Conservation (phyloP, 257 asterid genomes). For the Coffea eugenioides region DNA sequence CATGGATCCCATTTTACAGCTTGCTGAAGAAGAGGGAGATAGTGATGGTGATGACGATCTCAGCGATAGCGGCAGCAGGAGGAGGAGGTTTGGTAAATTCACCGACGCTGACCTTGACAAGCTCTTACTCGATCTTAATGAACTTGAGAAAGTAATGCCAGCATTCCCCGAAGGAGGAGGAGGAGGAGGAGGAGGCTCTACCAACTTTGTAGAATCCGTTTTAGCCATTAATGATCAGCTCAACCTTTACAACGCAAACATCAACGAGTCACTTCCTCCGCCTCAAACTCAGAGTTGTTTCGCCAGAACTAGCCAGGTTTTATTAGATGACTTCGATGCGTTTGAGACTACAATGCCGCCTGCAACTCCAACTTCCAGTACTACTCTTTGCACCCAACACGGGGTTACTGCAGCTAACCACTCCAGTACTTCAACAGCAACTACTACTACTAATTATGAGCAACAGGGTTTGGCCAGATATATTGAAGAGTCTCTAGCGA, state of each 20-base stretch:
- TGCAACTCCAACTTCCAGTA: slow-evolving; percentile 1
- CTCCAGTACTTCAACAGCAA: not conserved
- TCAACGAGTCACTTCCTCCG: not conserved
- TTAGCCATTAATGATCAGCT: not conserved
- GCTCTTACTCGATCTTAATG: slow-evolving; percentile 33
- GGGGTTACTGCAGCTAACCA: slow-evolving; percentile 2
- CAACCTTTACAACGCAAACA: not conserved
- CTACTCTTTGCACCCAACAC: not conserved
- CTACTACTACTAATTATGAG: not conserved
- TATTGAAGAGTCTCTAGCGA: slow-evolving; percentile 23
- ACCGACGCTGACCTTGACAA: slow-evolving; percentile 22
- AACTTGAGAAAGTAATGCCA: slow-evolving; percentile 25
- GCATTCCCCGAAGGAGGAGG: not conserved
- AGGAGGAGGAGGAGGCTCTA: not conserved
- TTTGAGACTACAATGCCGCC: slow-evolving; percentile 25
- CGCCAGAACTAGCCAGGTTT: slow-evolving; percentile 3
- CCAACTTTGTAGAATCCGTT: slow-evolving; percentile 27
- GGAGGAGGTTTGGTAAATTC: slow-evolving; percentile 11
- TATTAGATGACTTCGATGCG: slow-evolving; percentile 26
- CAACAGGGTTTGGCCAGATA: slow-evolving; percentile 4
- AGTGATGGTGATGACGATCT: not conserved
- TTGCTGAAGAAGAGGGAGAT: not conserved
- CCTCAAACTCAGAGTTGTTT: not conserved
- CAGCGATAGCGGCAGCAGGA: not conserved
- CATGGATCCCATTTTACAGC: slow-evolving; percentile 32